These are phyloP conservation scores for Pseudoneurospora amorphoporcata DNA, from an alignment of 495 filamentous ascomycete genomes.

Conservation along the genomic window DNA sequence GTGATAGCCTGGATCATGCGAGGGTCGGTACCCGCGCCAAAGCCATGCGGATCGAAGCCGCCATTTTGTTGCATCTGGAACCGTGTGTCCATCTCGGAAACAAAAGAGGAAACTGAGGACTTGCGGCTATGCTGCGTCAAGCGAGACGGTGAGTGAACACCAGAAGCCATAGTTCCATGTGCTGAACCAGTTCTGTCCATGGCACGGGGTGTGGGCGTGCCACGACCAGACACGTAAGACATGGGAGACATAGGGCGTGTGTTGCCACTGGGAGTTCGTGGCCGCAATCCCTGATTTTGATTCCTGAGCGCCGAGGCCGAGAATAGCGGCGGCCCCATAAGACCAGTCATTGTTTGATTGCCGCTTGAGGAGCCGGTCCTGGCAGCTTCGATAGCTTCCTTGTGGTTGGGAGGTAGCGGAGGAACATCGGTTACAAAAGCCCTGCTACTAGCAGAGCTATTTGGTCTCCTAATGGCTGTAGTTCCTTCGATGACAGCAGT, in stretches of 20 bases:
- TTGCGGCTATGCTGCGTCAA: slow-evolving; percentile 42
- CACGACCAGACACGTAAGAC: slow-evolving; percentile 21
- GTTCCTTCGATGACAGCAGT: slow-evolving; percentile 19
- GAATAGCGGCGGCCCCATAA: slow-evolving; percentile 79
- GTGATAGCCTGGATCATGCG: slow-evolving; percentile 99
- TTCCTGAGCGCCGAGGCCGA: slow-evolving; percentile 68
- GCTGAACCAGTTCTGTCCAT: slow-evolving; percentile 17
- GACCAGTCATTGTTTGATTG: slow-evolving; percentile 33
- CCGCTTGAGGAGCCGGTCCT: slow-evolving; percentile 38
- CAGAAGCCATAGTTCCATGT: slow-evolving; percentile 20
- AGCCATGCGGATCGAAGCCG: slow-evolving; percentile 46
- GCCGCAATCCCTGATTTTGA: slow-evolving; percentile 38
- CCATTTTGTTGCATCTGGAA: slow-evolving; percentile 64
- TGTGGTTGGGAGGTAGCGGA: slow-evolving; percentile 73
- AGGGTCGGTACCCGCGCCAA: slow-evolving; percentile 67
- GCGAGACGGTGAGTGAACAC: slow-evolving; percentile 30
- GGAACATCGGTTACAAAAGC: slow-evolving; percentile 34
- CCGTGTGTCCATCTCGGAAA: slow-evolving; percentile 79
- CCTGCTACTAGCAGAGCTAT: slow-evolving; percentile 55
- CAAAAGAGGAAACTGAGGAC: slow-evolving; percentile 90
- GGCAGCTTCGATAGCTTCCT: slow-evolving; percentile 74
- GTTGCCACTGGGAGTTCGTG: slow-evolving; percentile 54
- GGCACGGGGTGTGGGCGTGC: slow-evolving; percentile 32
- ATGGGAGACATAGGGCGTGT: slow-evolving; percentile 28
- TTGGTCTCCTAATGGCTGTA: slow-evolving; percentile 40